These are phyloP conservation scores for Carpinus fangiana DNA, from an alignment of 306 rosid genomes.

Conservation along the genomic window DNA sequence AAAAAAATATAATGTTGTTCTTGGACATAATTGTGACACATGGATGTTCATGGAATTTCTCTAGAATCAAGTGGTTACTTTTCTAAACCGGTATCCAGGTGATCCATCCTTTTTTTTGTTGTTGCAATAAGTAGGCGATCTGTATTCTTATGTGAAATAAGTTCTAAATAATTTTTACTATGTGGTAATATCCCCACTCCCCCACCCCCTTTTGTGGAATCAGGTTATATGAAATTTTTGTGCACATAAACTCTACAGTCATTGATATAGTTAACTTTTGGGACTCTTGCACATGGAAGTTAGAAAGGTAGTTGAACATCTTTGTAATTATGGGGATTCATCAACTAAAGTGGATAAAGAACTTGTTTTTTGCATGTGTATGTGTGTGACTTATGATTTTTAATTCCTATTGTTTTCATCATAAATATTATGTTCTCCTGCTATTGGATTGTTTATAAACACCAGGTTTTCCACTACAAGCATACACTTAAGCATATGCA, in stretches of 20 bases:
- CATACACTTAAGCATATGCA: neutral
- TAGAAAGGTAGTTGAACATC: neutral
- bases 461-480: neutral
- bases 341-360: neutral
- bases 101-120: neutral
- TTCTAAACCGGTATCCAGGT: neutral
- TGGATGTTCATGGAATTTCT: neutral
- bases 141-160: neutral
- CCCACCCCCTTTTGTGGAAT: neutral
- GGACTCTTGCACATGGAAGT: neutral
- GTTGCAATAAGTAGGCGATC: neutral
- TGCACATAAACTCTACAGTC: neutral
- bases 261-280: neutral
- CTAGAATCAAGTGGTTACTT: neutral
- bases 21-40: neutral
- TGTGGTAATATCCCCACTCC: neutral
- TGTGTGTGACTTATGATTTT: neutral
- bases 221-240: neutral
- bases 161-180: neutral
- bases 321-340: neutral
- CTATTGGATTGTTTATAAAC: neutral
- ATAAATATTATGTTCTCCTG: neutral
- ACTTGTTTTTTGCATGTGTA: too few species aligned
- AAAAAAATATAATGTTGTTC: neutral
- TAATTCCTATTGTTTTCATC: neutral